phyloP scores from a whole-genome alignment of 805 yeast genomes.

The Saccharomycopsis sp. region DNA sequence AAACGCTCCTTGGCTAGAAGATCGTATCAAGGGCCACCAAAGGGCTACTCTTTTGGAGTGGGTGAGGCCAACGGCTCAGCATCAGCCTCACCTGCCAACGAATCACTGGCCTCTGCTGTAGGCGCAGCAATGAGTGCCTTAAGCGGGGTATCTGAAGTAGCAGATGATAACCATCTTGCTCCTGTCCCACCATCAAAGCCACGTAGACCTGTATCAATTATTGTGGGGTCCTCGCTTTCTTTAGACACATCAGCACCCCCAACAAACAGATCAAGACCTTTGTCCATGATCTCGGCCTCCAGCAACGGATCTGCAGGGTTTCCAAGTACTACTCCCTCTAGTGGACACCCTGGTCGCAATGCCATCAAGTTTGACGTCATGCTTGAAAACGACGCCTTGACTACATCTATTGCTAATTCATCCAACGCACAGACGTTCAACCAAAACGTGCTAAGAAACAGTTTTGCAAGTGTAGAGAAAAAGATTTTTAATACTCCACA shows the following conservation, averaged over 20 bases:
- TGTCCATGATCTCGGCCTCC: slow-evolving; percentile 14
- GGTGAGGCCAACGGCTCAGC: too few relatives aligned
- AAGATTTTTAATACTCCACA: slow-evolving; percentile 20
- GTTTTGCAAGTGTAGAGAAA: slow-evolving; percentile 11
- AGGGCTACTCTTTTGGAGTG: not conserved
- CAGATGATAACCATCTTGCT: not conserved
- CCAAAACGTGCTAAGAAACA: slow-evolving; percentile 16
- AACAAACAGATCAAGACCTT: slow-evolving; percentile 11
- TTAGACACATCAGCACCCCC: not conserved
- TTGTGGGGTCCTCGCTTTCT: not conserved
- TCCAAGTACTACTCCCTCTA: not conserved
- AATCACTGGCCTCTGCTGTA: not conserved
- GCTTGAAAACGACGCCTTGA: slow-evolving; percentile 13
- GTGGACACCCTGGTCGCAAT: slow-evolving; percentile 5
- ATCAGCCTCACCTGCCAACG: not conserved
- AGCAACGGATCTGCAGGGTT: not conserved
- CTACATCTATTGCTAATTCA: slow-evolving; percentile 10
- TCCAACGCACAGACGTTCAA: slow-evolving; percentile 11
- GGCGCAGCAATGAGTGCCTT: not conserved
- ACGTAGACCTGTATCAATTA: slow-evolving; percentile 18
- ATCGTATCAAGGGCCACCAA: slow-evolving; percentile 19
- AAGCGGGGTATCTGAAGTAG: not conserved
- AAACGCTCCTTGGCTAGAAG: slow-evolving; percentile 20
- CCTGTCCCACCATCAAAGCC: not conserved
- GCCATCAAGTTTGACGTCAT: slow-evolving; percentile 16